Evolutionary conservation across 208 protist genomes (phyloP), one percentile per base, ranked within the genome.

Genomic region (Angomonas deanei): DNA sequence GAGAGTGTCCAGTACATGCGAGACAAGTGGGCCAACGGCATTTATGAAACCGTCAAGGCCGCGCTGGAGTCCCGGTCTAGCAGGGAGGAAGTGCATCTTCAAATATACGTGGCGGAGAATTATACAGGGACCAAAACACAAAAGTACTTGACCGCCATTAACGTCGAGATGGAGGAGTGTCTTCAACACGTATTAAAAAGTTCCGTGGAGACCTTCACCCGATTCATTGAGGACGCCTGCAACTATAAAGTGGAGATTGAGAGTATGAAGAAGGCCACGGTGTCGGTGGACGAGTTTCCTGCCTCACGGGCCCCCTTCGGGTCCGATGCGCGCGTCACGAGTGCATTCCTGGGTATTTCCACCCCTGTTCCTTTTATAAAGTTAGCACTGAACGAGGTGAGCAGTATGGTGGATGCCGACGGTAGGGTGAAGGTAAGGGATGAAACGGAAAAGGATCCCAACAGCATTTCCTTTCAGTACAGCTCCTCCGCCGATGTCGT

Each of bases 91-190:
- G 72, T 97, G 11, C 78, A 89, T 78, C 61, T 99, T 6, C 19
- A 88, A 13, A 91, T 97, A 68, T 86, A 68, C 54, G 71, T 85
- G 24, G 64, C 82, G 56, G 85, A 96, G 27, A 82, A 89, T 38
- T 99, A 99, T 74, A 77, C 72, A 6, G 86, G 92, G 30, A 86
- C 78, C 46, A 98, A 97, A 64, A 93, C 97, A 5, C 93, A 97
- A 66, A 74, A 85, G 11, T 90, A 98, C 62, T 76, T 99, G 72
- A 79, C 61, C 48, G 83, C 80, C 32, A 70, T 99, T 50, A 90
- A 90, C 56, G 73, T 94, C 30, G 82, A 97, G 66, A 99, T 99
- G 97, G 78, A 98, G 70, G 91, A 97, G 62, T 64, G 84, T 0
- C 67, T 97, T 27, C 77, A 78, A 58, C 76, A 82, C 65, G 66